Conservation (phyloP, 495 filamentous ascomycete genomes). For the Podospora conica region DNA sequence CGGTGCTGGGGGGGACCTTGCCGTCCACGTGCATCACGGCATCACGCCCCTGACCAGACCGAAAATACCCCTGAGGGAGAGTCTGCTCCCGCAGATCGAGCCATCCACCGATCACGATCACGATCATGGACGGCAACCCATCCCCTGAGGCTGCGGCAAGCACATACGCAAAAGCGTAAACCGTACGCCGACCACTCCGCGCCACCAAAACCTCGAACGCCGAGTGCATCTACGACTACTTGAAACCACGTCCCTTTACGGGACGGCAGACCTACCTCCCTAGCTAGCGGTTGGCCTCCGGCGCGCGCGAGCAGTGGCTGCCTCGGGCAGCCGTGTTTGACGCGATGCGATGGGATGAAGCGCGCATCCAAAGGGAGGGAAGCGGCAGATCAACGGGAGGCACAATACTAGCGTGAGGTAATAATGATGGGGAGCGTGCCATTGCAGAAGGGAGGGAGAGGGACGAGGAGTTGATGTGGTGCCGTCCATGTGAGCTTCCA, state of each 20-base stretch:
- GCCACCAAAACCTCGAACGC: neutral
- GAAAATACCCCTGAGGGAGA: neutral
- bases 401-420: neutral
- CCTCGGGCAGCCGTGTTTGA: neutral
- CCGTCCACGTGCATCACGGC: neutral
- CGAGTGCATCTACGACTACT: neutral
- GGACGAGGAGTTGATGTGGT: neutral
- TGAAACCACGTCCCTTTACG: neutral
- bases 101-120: neutral
- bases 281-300: neutral
- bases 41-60: neutral
- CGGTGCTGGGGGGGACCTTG: too few species aligned
- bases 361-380: neutral
- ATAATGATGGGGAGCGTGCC: neutral
- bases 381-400: neutral
- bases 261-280: neutral
- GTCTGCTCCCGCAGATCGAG: neutral
- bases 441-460: neutral
- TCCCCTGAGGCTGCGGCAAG: neutral
- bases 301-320: neutral
- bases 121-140: neutral
- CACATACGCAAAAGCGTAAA: neutral
- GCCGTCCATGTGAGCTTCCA: neutral
- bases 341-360: neutral
- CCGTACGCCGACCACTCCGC: neutral